These are phyloP conservation scores for Fraxinus dipetala DNA, from an alignment of 305 asterid species.

Conservation along the genomic window DNA sequence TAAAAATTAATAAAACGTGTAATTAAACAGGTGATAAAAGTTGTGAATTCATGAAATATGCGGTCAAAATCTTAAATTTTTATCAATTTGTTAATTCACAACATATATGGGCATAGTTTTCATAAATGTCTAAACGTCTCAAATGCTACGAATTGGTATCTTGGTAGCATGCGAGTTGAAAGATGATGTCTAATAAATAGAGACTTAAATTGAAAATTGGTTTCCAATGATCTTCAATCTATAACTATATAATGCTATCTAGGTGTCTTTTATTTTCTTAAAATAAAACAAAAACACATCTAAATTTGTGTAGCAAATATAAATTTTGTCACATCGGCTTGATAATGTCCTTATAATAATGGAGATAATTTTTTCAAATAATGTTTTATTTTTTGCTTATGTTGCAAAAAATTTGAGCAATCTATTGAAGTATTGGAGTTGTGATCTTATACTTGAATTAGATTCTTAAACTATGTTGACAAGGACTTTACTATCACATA, in stretches of 20 bases:
- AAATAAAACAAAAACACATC: neutral
- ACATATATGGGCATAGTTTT: neutral
- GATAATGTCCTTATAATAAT: neutral
- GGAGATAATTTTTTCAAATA: too few relatives aligned
- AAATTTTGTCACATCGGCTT: neutral
- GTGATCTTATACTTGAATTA: too few relatives aligned
- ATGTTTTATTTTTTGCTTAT: neutral
- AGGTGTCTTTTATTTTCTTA: neutral
- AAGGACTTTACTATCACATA: neutral
- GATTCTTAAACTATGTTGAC: neutral
- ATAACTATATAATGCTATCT: neutral
- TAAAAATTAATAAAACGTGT: neutral
- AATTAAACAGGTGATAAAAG: neutral
- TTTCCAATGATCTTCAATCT: neutral
- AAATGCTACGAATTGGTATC: neutral
- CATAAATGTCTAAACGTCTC: neutral
- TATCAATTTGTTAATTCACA: neutral
- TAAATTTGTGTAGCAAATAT: neutral
- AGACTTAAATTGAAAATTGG: neutral
- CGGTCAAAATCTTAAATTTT: too few relatives aligned
- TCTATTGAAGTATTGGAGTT: neutral
- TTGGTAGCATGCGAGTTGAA: neutral
- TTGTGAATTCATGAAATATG: neutral
- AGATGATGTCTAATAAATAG: neutral
- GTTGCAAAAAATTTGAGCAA: neutral